Evolutionary conservation across 495 filamentous ascomycete species (phyloP), one percentile per base, ranked within the genome.

Genomic region (Poronia punctata): DNA sequence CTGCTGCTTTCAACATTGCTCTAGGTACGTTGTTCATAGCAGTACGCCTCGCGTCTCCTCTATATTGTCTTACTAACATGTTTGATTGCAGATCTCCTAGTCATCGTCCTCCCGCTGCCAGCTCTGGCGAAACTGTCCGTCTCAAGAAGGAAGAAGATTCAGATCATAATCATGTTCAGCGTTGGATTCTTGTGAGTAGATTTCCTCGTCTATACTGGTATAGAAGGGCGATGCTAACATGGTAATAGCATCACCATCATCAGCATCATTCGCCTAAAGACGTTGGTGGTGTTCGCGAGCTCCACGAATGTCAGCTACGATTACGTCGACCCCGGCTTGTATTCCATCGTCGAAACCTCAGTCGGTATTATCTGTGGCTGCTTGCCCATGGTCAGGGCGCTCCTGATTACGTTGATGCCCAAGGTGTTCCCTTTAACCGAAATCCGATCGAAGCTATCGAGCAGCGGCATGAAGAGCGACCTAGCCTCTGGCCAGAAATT

Each of bases 141-240:
- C 23, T 52, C 52, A 3, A 31, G 42, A 43, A 53, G 52, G 39
- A 59, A 61, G 43, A 68, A 56, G 37, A 16, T 63, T 5, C 56
- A 52, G 17, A 59, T 67, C 36, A 54, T 60, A 8, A 39, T 64
- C 43, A 71, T 71, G 64, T 71, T 71, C 47, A 57, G 54, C 22
- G 42, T 71, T 9, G 67, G 67, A 25, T 53, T 64, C 25, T 66
- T 69, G 53, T 57, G 38, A 26, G 53, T 23, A 3, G 2, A 9
- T 14, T 16, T 5, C 1, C 15, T 11, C 20, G 11, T 18, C 8
- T 18, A 3, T 10, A 34, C 3, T 8, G 8, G 1, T 2, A 14
- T 7, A 8, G 11, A 16, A 4, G 14, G 11, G 37, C 25, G 18
- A 19, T 26, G n/a, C 20, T 45, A 45, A 45, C 11, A 3, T 38